A percentile compares a stretch with the other conserved stretches of the same genome.
Conservation (phyloP, 495 filamentous ascomycete genomes). For the Corynascus novoguineensis region DNA sequence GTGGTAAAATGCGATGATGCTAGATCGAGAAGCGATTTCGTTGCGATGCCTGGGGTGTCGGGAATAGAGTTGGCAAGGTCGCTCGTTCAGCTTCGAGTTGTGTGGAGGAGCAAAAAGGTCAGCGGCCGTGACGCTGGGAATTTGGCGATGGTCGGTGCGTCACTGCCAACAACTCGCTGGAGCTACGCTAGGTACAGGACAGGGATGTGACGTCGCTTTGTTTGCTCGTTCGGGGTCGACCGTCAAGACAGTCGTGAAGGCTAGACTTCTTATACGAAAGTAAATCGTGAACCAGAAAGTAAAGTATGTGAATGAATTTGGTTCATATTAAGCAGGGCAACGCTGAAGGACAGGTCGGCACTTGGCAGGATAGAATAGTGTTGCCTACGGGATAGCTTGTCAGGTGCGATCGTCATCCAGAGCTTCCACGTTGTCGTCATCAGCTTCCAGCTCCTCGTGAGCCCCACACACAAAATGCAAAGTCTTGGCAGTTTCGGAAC, state of each 20-base stretch:
- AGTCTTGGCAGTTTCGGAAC: slow-evolving; percentile 3
- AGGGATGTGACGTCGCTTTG: slow-evolving; percentile 11
- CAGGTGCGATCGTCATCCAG: slow-evolving; percentile 14
- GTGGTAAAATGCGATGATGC: slow-evolving; percentile 12
- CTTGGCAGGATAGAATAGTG: slow-evolving; percentile 8
- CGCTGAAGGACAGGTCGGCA: neutral
- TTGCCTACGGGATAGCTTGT: neutral
- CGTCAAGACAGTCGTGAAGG: too few species aligned
- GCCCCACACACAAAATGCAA: neutral
- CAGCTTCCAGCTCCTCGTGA: slow-evolving; percentile 2
- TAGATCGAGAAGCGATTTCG: slow-evolving; percentile 2
- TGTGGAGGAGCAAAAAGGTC: slow-evolving; percentile 23
- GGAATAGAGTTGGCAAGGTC: slow-evolving; percentile 18
- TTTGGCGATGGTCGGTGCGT: slow-evolving; percentile 32
- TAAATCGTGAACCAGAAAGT: too few species aligned
- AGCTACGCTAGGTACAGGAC: neutral
- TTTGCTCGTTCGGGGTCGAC: too few species aligned
- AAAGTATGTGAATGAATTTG: neutral
- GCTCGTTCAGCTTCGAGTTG: slow-evolving; percentile 17
- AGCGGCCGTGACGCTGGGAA: slow-evolving; percentile 15
- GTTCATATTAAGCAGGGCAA: neutral
- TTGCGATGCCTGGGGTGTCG: slow-evolving; percentile 1
- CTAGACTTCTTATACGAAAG: too few species aligned
- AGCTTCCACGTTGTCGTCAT: slow-evolving; percentile 8
- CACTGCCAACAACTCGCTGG: slow-evolving; percentile 9